Base-by-base conservation (phyloP, 1,284 basidiomycete genomes). In the Dichomitus squalens region DNA sequence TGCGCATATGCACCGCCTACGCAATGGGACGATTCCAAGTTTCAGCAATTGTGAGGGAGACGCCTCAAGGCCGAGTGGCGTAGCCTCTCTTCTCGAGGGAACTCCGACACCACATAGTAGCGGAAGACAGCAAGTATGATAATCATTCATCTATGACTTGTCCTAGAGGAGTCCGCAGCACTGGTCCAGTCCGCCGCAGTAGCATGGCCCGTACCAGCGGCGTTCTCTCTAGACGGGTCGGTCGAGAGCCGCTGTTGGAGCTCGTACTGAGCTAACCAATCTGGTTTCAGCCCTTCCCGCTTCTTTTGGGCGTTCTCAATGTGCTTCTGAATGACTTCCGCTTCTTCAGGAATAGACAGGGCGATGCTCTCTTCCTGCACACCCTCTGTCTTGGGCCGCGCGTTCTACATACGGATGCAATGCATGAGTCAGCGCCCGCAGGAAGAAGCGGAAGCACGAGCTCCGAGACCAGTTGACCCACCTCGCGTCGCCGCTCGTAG, bases 181-280 rank as follows among this genome's bases (percentile, higher is more conserved):
- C 44, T 34, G 9, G 44, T 20, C n/a, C 11, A 14, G 7, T 33
- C 44, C 11, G 29, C 29, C 44, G 31, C 20, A 8, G 5, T 31
- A 31, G 6, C 29, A 31, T 31, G n/a, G n/a, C n/a, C 29, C 29
- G 11, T 11, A 31, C 29, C 29, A 31, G n/a, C n/a, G n/a, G n/a
- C n/a, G n/a, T n/a, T n/a, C n/a, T n/a, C n/a, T n/a, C 2, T 4
- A 14, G 29, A 11, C 31, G 31, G 18, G 18, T 18, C 44, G 9
- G 31, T 29, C n/a, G 31, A 47, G 11, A 60, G 40, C 21, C 56
- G 55, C 52, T 65, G 60, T 50, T 65, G 53, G 4, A 57, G 41
- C 52, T 68, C 60, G 53, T 61, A 66, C 44, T 61, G 46, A 12
- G 55, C 43, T 47, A 68, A 46, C 68, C 68, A 69, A 14, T 50